Base-by-base conservation (phyloP, 495 filamentous ascomycete species). In the Staphylotrichum longicolle region DNA sequence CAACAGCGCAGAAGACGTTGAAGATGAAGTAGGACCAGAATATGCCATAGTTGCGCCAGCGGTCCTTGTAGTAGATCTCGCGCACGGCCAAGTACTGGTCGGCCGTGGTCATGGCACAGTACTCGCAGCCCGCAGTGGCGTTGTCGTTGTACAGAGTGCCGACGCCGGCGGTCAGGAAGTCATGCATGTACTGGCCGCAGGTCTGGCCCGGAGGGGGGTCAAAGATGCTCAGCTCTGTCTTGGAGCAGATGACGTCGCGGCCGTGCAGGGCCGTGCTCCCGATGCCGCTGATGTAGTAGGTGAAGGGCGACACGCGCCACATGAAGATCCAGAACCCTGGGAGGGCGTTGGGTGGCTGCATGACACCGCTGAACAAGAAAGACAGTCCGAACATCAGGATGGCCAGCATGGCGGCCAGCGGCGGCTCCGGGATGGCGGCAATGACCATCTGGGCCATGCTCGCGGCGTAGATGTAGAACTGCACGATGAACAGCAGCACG, bases 301-400 rank as follows among this genome's bases (percentile, higher is more conserved):
- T 86, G 49, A 90, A 82, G 0, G 88, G 86, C 0, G 82, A 85
- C 11, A 86, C 76, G 8, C 82, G 80, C 70, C 89, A 88, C 83
- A 90, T 88, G 72, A 90, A 90, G 40, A 82, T 82, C 88, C 88
- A 91, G 74, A 90, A 90, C 0, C 81, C 73, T 3, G 86, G 86
- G 1, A 89, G 72, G 0, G 72, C 84, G 12, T 63, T 58, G 15
- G 60, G 67, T 9, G 80, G 60, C 62, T 86, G 84, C 12, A 74
- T 64, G 12, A 72, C 72, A 37, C 70, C 70, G 53, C 57, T 64
- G 65, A 88, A 87, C 63, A 87, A 74, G 56, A 85, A 76, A 67
- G 75, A 82, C 50, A 89, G 80, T 30, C 85, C 83, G 72, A 85
- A 87, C 37, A 84, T 57, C 66, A 89, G 62, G 56, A 86, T 82